phyloP scores from a whole-genome alignment of 352 stramenopile genomes.

The Globisporangium abappressorium region DNA sequence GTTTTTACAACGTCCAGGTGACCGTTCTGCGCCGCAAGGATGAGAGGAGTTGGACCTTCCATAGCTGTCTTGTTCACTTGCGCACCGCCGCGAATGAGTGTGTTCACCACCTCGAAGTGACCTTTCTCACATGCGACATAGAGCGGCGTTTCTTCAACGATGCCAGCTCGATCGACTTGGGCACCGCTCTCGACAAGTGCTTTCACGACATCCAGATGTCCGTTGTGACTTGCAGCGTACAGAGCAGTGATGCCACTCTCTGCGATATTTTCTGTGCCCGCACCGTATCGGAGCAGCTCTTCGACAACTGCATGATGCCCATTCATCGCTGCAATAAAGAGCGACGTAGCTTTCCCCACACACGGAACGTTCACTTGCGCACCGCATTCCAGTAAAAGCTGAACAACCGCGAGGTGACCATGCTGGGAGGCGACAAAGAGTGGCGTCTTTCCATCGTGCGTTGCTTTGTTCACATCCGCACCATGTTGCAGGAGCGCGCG shows the following conservation, averaged over 20 bases:
- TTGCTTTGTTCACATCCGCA: neutral
- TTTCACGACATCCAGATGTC: neutral
- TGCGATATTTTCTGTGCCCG: neutral
- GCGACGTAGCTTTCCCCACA: neutral
- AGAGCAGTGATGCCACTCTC: neutral
- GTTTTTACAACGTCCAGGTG: too few species aligned
- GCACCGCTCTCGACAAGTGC: neutral
- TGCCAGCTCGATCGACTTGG: neutral
- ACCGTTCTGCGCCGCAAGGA: neutral
- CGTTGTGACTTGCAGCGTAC: neutral
- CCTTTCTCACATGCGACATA: neutral
- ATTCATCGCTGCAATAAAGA: neutral
- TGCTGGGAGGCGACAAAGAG: neutral
- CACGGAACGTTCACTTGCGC: neutral
- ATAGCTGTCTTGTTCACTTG: neutral
- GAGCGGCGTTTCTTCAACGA: neutral
- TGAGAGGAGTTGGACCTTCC: neutral
- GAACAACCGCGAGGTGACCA: neutral
- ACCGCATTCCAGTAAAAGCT: neutral
- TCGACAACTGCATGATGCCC: neutral
- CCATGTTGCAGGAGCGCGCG: neutral
- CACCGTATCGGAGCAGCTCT: neutral
- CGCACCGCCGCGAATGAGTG: neutral
- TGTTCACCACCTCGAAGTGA: neutral
- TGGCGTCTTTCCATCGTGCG: neutral